Base-by-base conservation (phyloP, 2,329 filamentous ascomycete genomes). In the Thielaviopsis populi region DNA sequence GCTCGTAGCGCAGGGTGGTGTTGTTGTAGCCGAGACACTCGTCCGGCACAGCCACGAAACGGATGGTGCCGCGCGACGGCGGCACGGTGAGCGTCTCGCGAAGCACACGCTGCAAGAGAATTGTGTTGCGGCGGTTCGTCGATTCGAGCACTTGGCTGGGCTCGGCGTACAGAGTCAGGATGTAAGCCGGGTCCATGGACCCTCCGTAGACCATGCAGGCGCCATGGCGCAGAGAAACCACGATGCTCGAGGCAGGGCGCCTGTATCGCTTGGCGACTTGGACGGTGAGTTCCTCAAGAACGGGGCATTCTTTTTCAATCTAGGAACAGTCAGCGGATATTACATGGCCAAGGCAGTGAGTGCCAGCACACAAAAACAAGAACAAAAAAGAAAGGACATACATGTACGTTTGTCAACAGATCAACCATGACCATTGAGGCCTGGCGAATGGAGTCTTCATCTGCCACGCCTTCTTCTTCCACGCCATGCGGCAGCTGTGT, bases 71-170 rank as follows among this genome's bases (percentile, higher is more conserved):
- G 46, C 89, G 81, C 0, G 82, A 77, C 0, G 84, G 73, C 0
- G 78, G 70, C 2, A 95, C 88, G 1, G 82, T 81, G 0, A 95
- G 77, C 0, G 84, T 78, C 27, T 89, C 86, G 15, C 84, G 79
- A 73, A 96, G 80, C 71, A 88, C 86, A n/a, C 78, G 79, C 71
- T 94, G 88, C 2, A 95, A 81, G 19, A 95, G 75, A n/a, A 80
- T 79, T 0, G 89, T 84, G 72, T 92, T 94, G 67, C 89, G 83
- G 72, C 88, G 87, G 75, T 96, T 96, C 62, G 83, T 89, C 2
- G 84, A 81, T 0, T 88, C 83, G 66, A 86, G 84, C 65, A 94
- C 76, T 68, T 89, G 80, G 11, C 78, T 78, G 0, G 87, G 79
- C 10, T 94, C 77, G 0, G 89, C 85, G 42, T 81, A 85, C 66